Evolutionary conservation across 352 stramenopile species (phyloP).

Genomic region (Pythium phragmitis): DNA sequence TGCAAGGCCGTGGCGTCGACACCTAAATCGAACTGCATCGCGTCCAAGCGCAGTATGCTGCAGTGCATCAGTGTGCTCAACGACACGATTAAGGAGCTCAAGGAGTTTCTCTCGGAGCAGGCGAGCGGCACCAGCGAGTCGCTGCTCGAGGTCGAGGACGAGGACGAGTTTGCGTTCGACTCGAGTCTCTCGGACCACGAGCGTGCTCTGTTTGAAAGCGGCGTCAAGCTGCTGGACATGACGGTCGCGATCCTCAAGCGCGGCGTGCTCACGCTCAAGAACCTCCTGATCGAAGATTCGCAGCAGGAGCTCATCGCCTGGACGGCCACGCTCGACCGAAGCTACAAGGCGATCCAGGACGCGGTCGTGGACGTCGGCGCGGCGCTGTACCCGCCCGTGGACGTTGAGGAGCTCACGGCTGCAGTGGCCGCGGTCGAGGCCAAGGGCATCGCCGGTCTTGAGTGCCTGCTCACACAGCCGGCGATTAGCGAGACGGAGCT

Average conservation of each 20-base stretch:
- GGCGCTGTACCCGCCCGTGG: constrained; percentile 76
- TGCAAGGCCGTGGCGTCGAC: constrained; percentile 50
- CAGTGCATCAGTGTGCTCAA: constrained; percentile 84
- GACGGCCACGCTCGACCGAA: constrained; percentile 63
- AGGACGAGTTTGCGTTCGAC: constrained; percentile 81
- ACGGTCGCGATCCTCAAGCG: constrained; percentile 74
- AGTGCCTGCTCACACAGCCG: constrained; percentile 51
- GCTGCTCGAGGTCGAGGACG: constrained; percentile 55
- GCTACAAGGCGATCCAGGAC: constrained; percentile 62
- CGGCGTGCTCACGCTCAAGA: constrained; percentile 79
- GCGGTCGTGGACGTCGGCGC: constrained; percentile 80
- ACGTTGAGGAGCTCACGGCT: constrained; percentile 50
- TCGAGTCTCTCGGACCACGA: constrained; percentile 69
- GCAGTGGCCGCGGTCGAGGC: constrained; percentile 39
- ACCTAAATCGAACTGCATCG: constrained; percentile 86
- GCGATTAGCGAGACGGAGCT: constrained; percentile 39
- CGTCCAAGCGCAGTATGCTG: constrained; percentile 84
- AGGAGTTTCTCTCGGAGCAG: constrained; percentile 68
- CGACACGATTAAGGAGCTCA: constrained; percentile 77
- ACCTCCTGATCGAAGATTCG: constrained; percentile 55
- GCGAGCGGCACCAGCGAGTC: constrained; percentile 18
- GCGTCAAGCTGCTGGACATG: constrained; percentile 74
- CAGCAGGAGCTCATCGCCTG: constrained; percentile 64
- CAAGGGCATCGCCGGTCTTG: constrained; percentile 38
- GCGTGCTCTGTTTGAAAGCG: constrained; percentile 60